These are phyloP conservation scores for Strigomonas oncopelti DNA, from an alignment of 208 protist species.

Conservation along the genomic window DNA sequence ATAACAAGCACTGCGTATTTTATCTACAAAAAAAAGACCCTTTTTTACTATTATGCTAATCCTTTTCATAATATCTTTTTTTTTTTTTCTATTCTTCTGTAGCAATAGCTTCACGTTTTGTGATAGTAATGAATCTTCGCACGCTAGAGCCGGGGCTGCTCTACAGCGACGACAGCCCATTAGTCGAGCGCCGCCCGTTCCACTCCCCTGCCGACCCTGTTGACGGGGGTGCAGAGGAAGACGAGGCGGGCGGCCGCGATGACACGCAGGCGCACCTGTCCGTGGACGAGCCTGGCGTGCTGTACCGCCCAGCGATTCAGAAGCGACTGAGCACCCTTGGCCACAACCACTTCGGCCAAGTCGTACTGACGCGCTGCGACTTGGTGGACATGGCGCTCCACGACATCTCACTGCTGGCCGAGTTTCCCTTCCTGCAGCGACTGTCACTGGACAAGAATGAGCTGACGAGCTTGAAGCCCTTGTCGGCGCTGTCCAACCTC, in stretches of 20 bases:
- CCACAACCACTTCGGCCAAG: slow-evolving; percentile 51
- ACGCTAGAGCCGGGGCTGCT: too few species aligned
- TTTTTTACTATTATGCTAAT: background rate
- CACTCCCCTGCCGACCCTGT: too few species aligned
- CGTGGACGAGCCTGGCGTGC: slow-evolving; percentile 16
- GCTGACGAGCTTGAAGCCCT: slow-evolving; percentile 48
- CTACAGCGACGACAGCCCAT: too few species aligned
- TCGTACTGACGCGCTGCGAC: slow-evolving; percentile 51
- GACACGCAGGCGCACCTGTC: slow-evolving; percentile 5
- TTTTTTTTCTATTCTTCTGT: too few species aligned
- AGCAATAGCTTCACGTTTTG: too few species aligned
- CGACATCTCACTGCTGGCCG: slow-evolving; percentile 32
- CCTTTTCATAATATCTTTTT: background rate
- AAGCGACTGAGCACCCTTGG: slow-evolving; percentile 37
- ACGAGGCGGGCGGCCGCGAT: too few species aligned
- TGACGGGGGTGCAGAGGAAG: too few species aligned
- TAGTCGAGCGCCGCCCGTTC: too few species aligned
- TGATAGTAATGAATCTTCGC: too few species aligned
- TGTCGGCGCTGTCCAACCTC: slow-evolving; percentile 38
- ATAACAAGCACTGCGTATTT: too few species aligned
- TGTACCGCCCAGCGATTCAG: slow-evolving; percentile 10
- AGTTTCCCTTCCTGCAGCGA: slow-evolving; percentile 63
- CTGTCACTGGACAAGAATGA: slow-evolving; percentile 62
- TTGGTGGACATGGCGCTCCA: slow-evolving; percentile 28
- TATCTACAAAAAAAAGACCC: too few species aligned